Evolutionary conservation across 2,329 filamentous ascomycete species (phyloP), one percentile per base, ranked within the genome.

Genomic region (Huntiella omanensis): DNA sequence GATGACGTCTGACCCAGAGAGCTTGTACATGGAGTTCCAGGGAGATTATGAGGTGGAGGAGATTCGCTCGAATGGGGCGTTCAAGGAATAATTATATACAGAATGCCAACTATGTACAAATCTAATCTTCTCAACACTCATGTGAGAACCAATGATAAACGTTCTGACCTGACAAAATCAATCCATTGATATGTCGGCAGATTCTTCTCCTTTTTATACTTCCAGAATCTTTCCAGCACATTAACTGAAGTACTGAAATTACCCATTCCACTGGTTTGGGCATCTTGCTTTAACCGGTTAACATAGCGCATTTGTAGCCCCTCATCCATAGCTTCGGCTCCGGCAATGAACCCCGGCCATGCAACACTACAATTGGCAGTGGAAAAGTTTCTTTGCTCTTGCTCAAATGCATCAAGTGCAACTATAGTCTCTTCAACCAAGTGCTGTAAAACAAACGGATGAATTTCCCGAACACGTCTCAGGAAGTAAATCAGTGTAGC

Each of bases 401-500:
- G 40, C 11, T 49, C 43, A 45, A 46, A 51, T 8, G 13, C 28
- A 7, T 49, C 46, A 4, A 51, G 35, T 11, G 42, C 33, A 8
- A 32, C 6, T n/a, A 50, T 45, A 4, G 46, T 45, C 19, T 37
- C 35, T 10, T 48, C 38, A 2, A 47, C 41, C 13, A 46, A 43
- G 5, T 40, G 37, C 33, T 50, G 49, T 5, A 50, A 42, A 2
- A 50, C 36, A 11, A 50, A 42, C 3, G 49, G 49, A 33, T 50
- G 33, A 5, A 50, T 38, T 11, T 42, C 33, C 10, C 45, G 45
- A 19, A 68, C 60, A 4, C 64, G 55, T 1, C 65, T 58, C 50
- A 68, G 66, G 41, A 68, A 68, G 52, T 64, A 67, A 3, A 68
- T 65, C 4, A 61, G 54, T 8, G 67, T 50, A 0, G 64, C 63